phyloP scores from a whole-genome alignment of 805 yeast species.

The Tetrapisispora pingtungensis region DNA sequence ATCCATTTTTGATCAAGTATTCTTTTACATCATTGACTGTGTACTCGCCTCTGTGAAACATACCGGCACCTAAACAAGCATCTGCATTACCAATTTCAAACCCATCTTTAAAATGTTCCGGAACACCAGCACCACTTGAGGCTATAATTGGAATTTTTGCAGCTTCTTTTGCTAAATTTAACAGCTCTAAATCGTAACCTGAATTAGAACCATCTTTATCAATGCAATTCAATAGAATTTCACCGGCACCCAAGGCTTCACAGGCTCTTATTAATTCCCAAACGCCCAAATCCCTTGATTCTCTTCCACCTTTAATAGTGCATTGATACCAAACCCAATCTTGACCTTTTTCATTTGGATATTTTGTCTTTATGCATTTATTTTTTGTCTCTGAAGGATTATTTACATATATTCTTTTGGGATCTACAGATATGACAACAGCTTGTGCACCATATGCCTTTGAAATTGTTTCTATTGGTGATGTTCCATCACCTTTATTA shows the following conservation, averaged over 20 bases:
- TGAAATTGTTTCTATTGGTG: slow-evolving; percentile 92
- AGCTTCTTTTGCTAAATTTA: slow-evolving; percentile 63
- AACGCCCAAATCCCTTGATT: slow-evolving; percentile 82
- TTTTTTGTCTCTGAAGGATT: slow-evolving; percentile 50
- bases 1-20: slow-evolving; percentile 46
- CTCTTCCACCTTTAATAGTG: slow-evolving; percentile 95
- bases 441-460: slow-evolving; percentile 93
- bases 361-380: slow-evolving; percentile 50
- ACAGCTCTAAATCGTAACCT: slow-evolving; percentile 84
- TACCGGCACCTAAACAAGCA: slow-evolving; percentile 98
- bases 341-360: slow-evolving; percentile 84
- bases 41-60: slow-evolving; percentile 93
- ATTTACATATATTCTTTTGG: slow-evolving; percentile 70
- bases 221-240: slow-evolving; percentile 82
- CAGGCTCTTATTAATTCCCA: slow-evolving; percentile 80
- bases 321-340: slow-evolving; percentile 88
- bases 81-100: slow-evolving; percentile 74
- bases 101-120: slow-evolving; percentile 82
- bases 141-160: slow-evolving; percentile 92
- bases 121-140: slow-evolving; percentile 94
- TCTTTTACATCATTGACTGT: slow-evolving; percentile 76
- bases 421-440: slow-evolving; percentile 97
- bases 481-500: slow-evolving; percentile 50
- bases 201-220: slow-evolving; percentile 96
- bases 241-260: slow-evolving; percentile 94